Base-by-base conservation (phyloP, 2,329 filamentous ascomycete genomes). In the Aspergillus cejpii region DNA sequence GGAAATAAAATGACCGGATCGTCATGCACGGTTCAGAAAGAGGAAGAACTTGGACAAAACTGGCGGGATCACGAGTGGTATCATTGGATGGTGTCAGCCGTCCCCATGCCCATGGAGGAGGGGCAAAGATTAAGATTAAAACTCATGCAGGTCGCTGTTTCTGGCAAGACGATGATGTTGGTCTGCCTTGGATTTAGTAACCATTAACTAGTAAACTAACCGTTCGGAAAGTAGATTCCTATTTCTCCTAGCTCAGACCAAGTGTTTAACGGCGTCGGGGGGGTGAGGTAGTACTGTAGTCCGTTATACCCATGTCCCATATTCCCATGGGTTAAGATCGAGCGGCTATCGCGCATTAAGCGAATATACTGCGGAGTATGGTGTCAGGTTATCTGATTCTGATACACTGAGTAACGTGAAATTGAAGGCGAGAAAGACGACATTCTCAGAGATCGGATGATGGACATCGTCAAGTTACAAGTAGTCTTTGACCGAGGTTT, bases 1-100 rank as follows among this genome's bases (percentile, higher is more conserved):
- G 31, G 41, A 23, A 20, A 24, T 26, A 48, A 48, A 15, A 48
- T 37, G 24, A 38, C 39, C 47, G 49, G n/a, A 51, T 51, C 49
- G 39, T 46, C 49, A 49, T 47, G 47, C 44, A 43, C 41, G 41
- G 43, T 41, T 36, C 24, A 49, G 36, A 47, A 51, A 44, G 38
- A 38, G 47, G 49, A 39, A 42, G 37, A 43, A 37, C 26, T 42
- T 39, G 40, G 45, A 31, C 45, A 39, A 34, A 45, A 11, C 21
- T 26, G 31, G 31, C 15, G 3, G 15, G 15, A 34, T 20, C 31
- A 34, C 15, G 31, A 17, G 31, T 34, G 31, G 31, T 34, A 15
- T 17, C 10, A 34, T 34, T 34, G 31, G 31, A 11, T 7, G 31
- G 17, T 17, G n/a, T n/a, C 31, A 4, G 31, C 31, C 31, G 31